Base-by-base conservation (phyloP, 169 alveolate species). In the Plasmodium blacklocki region DNA sequence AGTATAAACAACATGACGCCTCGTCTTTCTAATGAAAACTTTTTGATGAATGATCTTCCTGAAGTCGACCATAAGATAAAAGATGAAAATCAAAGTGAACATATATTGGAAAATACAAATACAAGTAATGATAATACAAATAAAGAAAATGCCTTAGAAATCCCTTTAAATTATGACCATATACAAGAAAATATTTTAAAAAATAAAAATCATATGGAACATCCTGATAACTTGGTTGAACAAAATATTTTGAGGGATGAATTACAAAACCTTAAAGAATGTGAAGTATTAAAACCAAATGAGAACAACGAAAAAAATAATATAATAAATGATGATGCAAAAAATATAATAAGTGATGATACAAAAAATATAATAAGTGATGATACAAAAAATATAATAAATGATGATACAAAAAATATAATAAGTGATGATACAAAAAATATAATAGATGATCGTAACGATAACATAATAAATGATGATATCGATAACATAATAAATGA, bases 311-410 rank as follows among this genome's bases (percentile, higher is more conserved):
- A 39, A 26, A 74, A 75, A 18, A 58, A 49, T 26, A 45, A n/a
- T n/a, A n/a, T 54, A 23, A 29, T 32, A 73, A 52, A 56, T n/a
- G 12, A 73, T 26, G 29, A n/a, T n/a, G 39, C 39, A 54, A 45
- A 73, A 1, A 73, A 52, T 21, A 0, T 56, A 45, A 56, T 8
- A 73, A 45, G 23, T 73, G 72, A 12, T n/a, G 58, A 73, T 54
- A 8, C 62, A 54, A 21, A 47, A 56, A 45, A 73, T 26, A 26
- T 26, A 26, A 26, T 26, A 21, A 15, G 23, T 73, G 58, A 63
- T 73, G 19, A 26, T 26, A 26, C 29, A 26, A 26, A 52, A n/a
- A 45, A 73, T 9, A 12, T 73, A 29, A 19, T 1, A 54, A 75
- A 59, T 12, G 56, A 60, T 19, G 66, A 58, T 23, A 52, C 0